phyloP scores from a whole-genome alignment of 352 stramenopile genomes.

The Phytopythium montanum region DNA sequence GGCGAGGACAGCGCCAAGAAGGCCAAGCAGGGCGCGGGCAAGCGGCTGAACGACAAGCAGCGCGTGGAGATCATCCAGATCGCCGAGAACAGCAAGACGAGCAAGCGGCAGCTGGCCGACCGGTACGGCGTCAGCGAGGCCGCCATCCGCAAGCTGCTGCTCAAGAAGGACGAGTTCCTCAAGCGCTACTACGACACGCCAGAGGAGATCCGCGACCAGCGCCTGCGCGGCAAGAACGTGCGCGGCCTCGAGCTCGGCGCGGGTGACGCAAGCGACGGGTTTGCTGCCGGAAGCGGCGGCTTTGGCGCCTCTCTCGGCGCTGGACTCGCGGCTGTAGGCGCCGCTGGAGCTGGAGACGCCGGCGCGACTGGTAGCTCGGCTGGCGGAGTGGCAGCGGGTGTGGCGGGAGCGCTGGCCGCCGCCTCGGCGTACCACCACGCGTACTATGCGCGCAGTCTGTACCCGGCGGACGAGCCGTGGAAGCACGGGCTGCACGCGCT shows the following conservation, averaged over 20 bases:
- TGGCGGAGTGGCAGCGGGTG: neutral
- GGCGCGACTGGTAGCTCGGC: neutral
- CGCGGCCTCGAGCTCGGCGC: conserved; percentile 18
- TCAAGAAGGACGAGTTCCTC: conserved; percentile 80
- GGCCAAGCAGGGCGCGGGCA: conserved; percentile 59
- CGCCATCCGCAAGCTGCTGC: conserved; percentile 75
- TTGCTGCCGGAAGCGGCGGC: neutral
- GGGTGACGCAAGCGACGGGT: neutral
- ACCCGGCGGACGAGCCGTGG: conserved; percentile 66
- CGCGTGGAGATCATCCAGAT: conserved; percentile 84
- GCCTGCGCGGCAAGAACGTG: conserved; percentile 59
- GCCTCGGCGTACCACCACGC: neutral
- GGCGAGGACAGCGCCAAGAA: conserved; percentile 49
- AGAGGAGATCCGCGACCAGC: conserved; percentile 69
- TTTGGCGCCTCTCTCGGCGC: conserved; percentile 7
- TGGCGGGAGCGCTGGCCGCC: neutral
- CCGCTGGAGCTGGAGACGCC: neutral
- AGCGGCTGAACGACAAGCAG: conserved; percentile 79
- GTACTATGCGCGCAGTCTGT: conserved; percentile 27
- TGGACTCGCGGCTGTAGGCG: conserved; percentile 1
- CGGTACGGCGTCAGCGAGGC: conserved; percentile 78
- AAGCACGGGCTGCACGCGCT: conserved; percentile 54
- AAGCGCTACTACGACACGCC: conserved; percentile 79
- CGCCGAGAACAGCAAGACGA: conserved; percentile 71
- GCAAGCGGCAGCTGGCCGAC: conserved; percentile 71